phyloP scores from a whole-genome alignment of 768 basidiomycete genomes.

The Kwoniella mangroviensis region DNA sequence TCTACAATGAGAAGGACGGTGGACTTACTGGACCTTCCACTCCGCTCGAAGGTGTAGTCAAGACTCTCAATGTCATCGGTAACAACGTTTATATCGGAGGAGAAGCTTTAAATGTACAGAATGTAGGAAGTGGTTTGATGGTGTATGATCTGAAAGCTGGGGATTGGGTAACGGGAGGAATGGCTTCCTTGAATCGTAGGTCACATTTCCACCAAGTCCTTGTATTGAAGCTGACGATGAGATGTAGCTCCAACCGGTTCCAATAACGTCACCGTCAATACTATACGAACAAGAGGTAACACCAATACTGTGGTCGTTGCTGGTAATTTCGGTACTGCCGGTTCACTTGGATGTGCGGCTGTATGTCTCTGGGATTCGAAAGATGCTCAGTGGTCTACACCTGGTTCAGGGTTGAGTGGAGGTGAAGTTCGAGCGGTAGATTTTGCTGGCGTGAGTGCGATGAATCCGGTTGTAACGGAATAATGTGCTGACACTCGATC shows the following conservation, averaged over 20 bases:
- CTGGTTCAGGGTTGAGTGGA: conserved; percentile 73
- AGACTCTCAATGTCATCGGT: conserved; percentile 73
- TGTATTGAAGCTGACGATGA: conserved; percentile 3
- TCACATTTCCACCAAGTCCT: background rate
- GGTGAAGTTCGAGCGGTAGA: conserved; percentile 79
- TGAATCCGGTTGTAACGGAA: no score
- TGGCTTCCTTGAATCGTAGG: conserved; percentile 67
- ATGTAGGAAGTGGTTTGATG: conserved; percentile 73
- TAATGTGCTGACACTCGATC: background rate
- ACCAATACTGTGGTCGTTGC: conserved; percentile 76
- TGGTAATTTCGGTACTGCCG: conserved; percentile 83
- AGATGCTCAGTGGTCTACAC: conserved; percentile 75
- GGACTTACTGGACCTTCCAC: conserved; percentile 67
- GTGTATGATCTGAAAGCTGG: conserved; percentile 74
- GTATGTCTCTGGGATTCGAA: conserved; percentile 76
- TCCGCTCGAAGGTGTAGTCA: conserved; percentile 75
- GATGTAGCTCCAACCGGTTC: conserved; percentile 60
- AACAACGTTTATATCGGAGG: conserved; percentile 80
- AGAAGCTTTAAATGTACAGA: conserved; percentile 57
- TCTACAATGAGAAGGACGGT: conserved; percentile 68
- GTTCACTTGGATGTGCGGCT: conserved; percentile 71
- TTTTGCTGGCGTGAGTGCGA: conserved; percentile 73
- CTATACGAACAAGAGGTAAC: conserved; percentile 68
- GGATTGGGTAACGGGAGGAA: conserved; percentile 66
- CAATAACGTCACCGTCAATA: conserved; percentile 67